These are phyloP conservation scores for Tulasnella sp. DNA, from an alignment of 768 basidiomycete genomes.

Conservation along the genomic window DNA sequence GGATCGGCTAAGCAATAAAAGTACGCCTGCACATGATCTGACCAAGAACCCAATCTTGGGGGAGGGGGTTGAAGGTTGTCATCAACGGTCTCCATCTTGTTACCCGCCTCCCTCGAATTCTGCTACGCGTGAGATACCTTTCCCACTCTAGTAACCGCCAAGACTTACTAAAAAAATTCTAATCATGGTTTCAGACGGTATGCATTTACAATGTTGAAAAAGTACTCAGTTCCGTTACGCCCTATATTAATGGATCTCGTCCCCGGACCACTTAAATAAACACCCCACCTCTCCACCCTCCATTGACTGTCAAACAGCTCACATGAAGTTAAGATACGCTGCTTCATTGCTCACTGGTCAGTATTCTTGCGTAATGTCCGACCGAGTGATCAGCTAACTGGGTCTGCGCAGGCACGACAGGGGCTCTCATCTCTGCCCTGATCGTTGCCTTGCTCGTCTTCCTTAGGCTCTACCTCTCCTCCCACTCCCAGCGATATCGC, in stretches of 20 bases:
- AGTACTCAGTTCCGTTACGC: neutral
- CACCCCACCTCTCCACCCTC: neutral
- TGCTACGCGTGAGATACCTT: too few relatives aligned
- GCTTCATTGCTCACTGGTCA: neutral
- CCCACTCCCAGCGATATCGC: neutral
- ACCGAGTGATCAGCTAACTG: neutral
- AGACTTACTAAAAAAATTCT: too few relatives aligned
- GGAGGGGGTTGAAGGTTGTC: too few relatives aligned
- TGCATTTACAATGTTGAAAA: neutral
- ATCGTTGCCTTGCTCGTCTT: neutral
- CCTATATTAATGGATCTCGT: neutral
- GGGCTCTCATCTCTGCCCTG: neutral
- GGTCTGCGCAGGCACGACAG: neutral
- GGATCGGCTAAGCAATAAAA: too few relatives aligned
- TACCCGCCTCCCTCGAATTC: too few relatives aligned
- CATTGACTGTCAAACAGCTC: neutral
- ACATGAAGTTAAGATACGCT: neutral
- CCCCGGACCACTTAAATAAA: neutral
- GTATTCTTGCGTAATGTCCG: neutral
- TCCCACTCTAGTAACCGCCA: too few relatives aligned
- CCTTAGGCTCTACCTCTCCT: neutral
- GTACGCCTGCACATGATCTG: too few relatives aligned
- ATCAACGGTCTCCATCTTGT: too few relatives aligned
- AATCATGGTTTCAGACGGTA: too few relatives aligned
- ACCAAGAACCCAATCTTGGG: too few relatives aligned